Evolutionary conservation across 2,329 filamentous ascomycete genomes (phyloP).

Genomic region (Cryphonectria radicalis): DNA sequence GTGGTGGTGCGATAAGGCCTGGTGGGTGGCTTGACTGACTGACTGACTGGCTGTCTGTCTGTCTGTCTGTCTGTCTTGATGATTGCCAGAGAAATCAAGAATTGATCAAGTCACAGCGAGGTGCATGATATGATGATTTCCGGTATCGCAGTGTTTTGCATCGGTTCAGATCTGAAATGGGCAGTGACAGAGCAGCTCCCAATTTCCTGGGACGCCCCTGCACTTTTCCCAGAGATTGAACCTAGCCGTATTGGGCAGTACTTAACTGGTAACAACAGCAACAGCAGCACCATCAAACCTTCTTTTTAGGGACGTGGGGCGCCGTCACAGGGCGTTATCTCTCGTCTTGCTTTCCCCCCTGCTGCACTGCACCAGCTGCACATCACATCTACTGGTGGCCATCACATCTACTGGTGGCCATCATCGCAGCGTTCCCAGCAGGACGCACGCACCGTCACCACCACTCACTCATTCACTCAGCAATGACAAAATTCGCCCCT

Average conservation of each 20-base stretch:
- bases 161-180: conserved; percentile 2
- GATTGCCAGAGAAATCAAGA: neutral
- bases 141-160: conserved; percentile 12
- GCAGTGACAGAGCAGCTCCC: conserved; percentile 12
- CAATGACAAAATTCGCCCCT: neutral
- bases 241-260: neutral
- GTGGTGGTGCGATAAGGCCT: neutral
- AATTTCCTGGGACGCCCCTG: conserved; percentile 10
- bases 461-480: neutral
- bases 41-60: too few relatives aligned
- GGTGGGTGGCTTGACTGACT: neutral
- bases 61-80: neutral
- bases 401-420: neutral
- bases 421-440: neutral
- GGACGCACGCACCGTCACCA: neutral
- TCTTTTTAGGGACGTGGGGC: neutral
- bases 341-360: neutral
- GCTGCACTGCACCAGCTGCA: neutral
- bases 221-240: neutral
- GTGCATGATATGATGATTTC: conserved; percentile 3
- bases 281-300: neutral
- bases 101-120: neutral
- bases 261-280: neutral
- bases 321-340: neutral
- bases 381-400: neutral